These are phyloP conservation scores for Globisporangium camurandrum DNA, from an alignment of 352 stramenopile species.

Conservation along the genomic window DNA sequence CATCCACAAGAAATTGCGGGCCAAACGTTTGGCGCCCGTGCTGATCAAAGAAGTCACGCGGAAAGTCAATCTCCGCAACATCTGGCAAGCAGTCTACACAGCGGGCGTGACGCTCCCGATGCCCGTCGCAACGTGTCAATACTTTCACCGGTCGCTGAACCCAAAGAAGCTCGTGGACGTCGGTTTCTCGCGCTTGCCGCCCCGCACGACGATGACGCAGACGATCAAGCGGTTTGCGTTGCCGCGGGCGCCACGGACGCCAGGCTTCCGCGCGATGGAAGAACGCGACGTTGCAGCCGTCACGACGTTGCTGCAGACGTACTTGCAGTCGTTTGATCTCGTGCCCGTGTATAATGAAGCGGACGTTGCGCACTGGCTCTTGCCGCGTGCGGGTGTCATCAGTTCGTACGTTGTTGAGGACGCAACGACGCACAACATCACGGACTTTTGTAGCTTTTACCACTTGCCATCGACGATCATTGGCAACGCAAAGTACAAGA, in stretches of 20 bases:
- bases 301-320: slow-evolving; percentile 35
- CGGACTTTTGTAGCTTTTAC: slow-evolving; percentile 96
- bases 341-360: slow-evolving; percentile 83
- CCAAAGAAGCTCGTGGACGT: slow-evolving; percentile 98
- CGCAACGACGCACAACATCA: slow-evolving; percentile 69
- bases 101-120: slow-evolving; percentile 95
- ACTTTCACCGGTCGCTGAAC: slow-evolving; percentile 97
- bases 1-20: slow-evolving; percentile 97
- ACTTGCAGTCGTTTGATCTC: slow-evolving; percentile 69
- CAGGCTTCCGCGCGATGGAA: slow-evolving; percentile 51
- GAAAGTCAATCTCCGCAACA: slow-evolving; percentile 91
- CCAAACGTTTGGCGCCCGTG: slow-evolving; percentile 95
- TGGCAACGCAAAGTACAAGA: slow-evolving; percentile 91
- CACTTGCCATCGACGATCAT: slow-evolving; percentile 96
- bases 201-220: slow-evolving; percentile 92
- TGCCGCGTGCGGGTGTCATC: slow-evolving; percentile 93
- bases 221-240: slow-evolving; percentile 90
- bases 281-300: slow-evolving; percentile 44
- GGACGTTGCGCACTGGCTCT: slow-evolving; percentile 96
- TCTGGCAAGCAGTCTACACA: slow-evolving; percentile 98
- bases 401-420: slow-evolving; percentile 91
- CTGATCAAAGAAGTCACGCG: slow-evolving; percentile 99
- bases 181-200: slow-evolving; percentile 91
- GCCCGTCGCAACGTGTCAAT: slow-evolving; percentile 91
- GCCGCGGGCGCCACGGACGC: slow-evolving; percentile 25